Conservation (phyloP, 805 yeast genomes). For the Pichia paraexigua region DNA sequence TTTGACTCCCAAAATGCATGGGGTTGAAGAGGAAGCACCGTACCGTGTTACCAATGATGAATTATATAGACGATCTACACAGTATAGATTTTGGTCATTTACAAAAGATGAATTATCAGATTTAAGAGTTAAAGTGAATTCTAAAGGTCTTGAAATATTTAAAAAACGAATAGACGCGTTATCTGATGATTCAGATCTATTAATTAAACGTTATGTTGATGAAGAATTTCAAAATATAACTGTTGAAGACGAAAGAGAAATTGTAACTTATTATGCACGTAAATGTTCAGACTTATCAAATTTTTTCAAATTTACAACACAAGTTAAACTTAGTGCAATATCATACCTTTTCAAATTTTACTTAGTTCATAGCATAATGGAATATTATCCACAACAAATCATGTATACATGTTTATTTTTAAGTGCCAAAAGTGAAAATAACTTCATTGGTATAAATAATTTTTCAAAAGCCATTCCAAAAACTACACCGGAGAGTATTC, state of each 20-base stretch:
- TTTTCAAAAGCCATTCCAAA: constrained; percentile 67
- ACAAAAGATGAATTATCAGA: constrained; percentile 48
- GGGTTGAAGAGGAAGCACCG: constrained; percentile 5
- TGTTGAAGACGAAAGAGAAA: constrained; percentile 60
- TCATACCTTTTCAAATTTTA: constrained; percentile 77
- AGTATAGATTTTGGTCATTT: constrained; percentile 81
- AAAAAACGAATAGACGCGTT: constrained; percentile 16
- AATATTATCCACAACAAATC: constrained; percentile 76
- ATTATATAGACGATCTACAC: constrained; percentile 78
- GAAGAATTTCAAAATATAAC: constrained; percentile 38
- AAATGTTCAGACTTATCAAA: constrained; percentile 64
- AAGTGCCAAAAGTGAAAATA: constrained; percentile 90
- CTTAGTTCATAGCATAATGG: constrained; percentile 74
- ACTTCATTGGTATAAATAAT: constrained; percentile 74
- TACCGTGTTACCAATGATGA: constrained; percentile 66
- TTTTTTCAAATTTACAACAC: constrained; percentile 76
- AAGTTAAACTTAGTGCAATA: constrained; percentile 80
- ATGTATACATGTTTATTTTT: constrained; percentile 76
- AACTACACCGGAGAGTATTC: constrained; percentile 55
- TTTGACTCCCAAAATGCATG: constrained; percentile 7
- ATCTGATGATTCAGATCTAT: constrained; percentile 13
- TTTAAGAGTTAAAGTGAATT: constrained; percentile 43
- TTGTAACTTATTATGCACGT: constrained; percentile 64
- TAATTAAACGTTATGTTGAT: constrained; percentile 13
- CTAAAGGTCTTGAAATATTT: constrained; percentile 35